Base-by-base conservation (phyloP, 176 grass and related monocot species). In the Olyra latifolia region DNA sequence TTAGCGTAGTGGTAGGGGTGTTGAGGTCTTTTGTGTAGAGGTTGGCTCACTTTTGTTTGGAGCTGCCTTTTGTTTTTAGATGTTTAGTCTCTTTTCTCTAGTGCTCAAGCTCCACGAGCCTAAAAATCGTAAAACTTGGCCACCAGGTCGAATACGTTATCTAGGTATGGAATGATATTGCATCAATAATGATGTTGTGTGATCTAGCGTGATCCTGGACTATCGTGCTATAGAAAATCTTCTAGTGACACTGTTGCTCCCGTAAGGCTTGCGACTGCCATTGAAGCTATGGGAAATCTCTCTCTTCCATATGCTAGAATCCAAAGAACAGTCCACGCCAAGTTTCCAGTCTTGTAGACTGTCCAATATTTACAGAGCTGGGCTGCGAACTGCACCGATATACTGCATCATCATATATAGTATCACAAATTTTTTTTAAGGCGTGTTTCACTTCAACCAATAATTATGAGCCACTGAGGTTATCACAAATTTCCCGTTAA, bases 291-390 rank as follows among this genome's bases (percentile, higher is more conserved):
- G 47, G 22, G 35, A 79, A 49, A 32, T 3, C 38, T 7, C 4
- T 67, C 60, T 30, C 7, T 69, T 59, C 59, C 29, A 76, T 75
- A 29, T 69, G 13, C 39, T 66, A 48, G 11, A 58, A 73, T 54
- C 54, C 57, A 55, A 83, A 15, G 16, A 38, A 14, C 4, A 43
- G 24, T 16, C 56, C 25, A 45, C 43, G 39, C 0, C 10, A 80
- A 66, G 60, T 10, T 29, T 6, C 19, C 38, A 22, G 25, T 38
- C 45, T 15, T 74, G 25, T 25, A 15, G 15, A 56, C 49, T 47
- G 15, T 64, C 58, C 25, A 56, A 23, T 79, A 5, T 64, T 55
- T 27, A 4, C 32, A 76, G 57, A 55, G 25, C 17, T 11, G 19
- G 13, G n/a, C 14, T 63, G 75, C 20, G 25, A 81, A 48, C 44